A percentile compares a stretch with the other conserved stretches of the same genome.
Conservation (phyloP, 257 asterid species). For the Salvia rosmarinus region DNA sequence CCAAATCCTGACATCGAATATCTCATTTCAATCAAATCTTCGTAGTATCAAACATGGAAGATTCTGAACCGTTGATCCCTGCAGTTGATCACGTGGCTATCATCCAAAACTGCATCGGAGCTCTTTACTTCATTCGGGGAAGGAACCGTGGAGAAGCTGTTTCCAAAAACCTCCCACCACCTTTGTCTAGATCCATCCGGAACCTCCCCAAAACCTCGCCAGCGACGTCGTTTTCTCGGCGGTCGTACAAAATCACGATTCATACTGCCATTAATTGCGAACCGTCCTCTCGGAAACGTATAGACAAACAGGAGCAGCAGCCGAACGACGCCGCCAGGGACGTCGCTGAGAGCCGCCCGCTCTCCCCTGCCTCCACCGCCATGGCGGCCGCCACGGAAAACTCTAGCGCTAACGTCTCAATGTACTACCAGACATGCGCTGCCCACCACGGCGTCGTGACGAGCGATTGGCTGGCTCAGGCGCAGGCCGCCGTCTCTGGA, state of each 20-base stretch:
- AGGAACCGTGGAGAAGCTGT: not conserved
- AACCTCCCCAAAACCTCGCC: constrained; percentile 24
- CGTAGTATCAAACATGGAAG: no score
- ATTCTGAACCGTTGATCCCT: not conserved
- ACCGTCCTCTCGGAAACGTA: not conserved
- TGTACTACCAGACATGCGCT: constrained; percentile 86
- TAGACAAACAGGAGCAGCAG: constrained; percentile 37
- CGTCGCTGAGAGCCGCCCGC: constrained; percentile 33
- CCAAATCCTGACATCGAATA: no score
- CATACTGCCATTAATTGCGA: not conserved
- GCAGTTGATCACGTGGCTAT: not conserved
- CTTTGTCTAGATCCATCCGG: not conserved
- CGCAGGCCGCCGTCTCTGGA: constrained; percentile 78
- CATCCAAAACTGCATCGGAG: not conserved
- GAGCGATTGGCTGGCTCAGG: constrained; percentile 95
- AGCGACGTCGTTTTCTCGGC: constrained; percentile 18
- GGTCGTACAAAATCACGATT: constrained; percentile 23
- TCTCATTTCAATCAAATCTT: no score
- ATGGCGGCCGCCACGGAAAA: constrained; percentile 47
- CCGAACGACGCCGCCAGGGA: constrained; percentile 37
- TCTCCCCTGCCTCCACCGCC: constrained; percentile 51
- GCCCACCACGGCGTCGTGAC: constrained; percentile 94
- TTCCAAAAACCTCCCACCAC: not conserved
- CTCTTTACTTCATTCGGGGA: not conserved
- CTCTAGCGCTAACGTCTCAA: constrained; percentile 61